Evolutionary conservation across 2,329 filamentous ascomycete species (phyloP), one percentile per base, ranked within the genome.

Genomic region (Fonsecaea monophora): DNA sequence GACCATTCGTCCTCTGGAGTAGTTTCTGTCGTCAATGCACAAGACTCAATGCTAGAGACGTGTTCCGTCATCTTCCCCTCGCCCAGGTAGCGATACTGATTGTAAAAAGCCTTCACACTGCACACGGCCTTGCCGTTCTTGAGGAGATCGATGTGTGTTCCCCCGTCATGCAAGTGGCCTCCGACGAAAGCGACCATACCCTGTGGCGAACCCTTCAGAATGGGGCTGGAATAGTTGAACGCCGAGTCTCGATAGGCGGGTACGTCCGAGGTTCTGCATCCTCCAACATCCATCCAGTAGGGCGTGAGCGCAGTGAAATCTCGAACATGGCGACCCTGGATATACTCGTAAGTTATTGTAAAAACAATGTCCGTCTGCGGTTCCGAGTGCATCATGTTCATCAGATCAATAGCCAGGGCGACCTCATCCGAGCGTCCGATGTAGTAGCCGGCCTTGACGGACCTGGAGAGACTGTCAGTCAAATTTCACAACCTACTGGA

Each of bases 101-200:
- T 2, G 58, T 68, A 68, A 1, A n/a, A 3, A 18, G 66, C 62
- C 6, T 37, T 57, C 25, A 53, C 37, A n/a, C 18, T 38, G 50
- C 66, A 68, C 25, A 59, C 42, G 6, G 60, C 53, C 37, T 53
- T 40, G 3, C 54, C 62, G 25, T 68, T 68, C 53, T 62, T 65
- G 30, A 53, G 13, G 30, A 68, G 21, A 10, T 68, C 42, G 32
- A 68, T 53, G 18, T 62, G 62, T 6, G 66, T 68, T 30, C 66
- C 66, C 13, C 66, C 66, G 45, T 68, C 66, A 38, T 68, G 66
- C 2, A 68, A n/a, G 59, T 68, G 66, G 7, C 62, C 62, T 37
- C 40, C 66, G 21, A 48, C 54, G 12, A 65, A 65, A n/a, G 53
- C 45, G 21, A 68, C 54, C 5, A 45, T 37, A 38, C 66, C 66